Evolutionary conservation across 805 yeast species (phyloP), one percentile per base, ranked within the genome.

Genomic region (Lipomyces lipofer): DNA sequence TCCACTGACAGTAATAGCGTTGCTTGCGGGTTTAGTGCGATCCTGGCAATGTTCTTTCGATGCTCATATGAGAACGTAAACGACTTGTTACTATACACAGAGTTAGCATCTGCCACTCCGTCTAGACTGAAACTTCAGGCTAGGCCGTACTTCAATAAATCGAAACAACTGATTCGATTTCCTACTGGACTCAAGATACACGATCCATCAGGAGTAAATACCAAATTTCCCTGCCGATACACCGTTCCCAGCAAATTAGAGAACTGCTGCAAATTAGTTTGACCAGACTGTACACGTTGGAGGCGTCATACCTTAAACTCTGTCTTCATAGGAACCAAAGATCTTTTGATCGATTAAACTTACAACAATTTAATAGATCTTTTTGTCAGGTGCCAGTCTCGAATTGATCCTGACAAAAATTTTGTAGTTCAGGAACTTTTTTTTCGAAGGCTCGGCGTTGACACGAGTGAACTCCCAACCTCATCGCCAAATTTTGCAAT

Each of bases 51-150:
- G 63, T 88, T 88, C 66, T 86, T 88, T 63, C 98, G 80, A 69
- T 94, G 99, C 71, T 94, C 97, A 70, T 90, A 94, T 64, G 83
- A 82, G 67, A 92, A 87, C 0, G 99, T 94, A 73, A 81, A 91
- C 1, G 96, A 87, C 63, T 82, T 84, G 70, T 85, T 90, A 66
- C 64, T 63, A 27, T 21, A 21, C 22, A 27, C 10, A 42, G 27
- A 13, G 25, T n/a, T 13, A 13, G 9, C 9, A 9, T 38, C 24
- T 13, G 13, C 42, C 40, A 10, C 28, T 9, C n/a, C 42, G 25
- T 9, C 32, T 9, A 30, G 24, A 7, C 2, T 17, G 9, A 4
- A 27, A 35, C n/a, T n/a, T 28, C 22, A 36, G n/a, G 24, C 21
- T 19, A 12, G 15, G 24, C 25, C 56, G 3, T 39, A 56, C 60